Evolutionary conservation across 202 grass and related monocot species (phyloP), one percentile per base, ranked within the genome.

Genomic region (Zoysia matrella): DNA sequence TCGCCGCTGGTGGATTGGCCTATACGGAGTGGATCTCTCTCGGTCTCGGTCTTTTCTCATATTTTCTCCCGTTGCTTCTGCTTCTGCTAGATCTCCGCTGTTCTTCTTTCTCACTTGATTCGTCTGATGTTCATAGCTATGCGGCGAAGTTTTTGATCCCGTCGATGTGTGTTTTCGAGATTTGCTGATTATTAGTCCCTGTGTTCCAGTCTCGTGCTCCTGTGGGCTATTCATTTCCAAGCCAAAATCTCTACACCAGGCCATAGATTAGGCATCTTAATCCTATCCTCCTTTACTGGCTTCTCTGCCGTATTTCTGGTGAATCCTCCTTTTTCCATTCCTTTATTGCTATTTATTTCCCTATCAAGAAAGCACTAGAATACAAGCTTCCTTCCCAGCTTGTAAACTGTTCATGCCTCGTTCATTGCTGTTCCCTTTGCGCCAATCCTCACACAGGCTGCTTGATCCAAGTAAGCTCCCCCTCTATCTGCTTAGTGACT

Each of bases 311-410:
- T 65, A 52, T 82, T 71, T 73, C 11, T 75, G 41, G 51, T 57
- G 63, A 62, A 71, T 78, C 12, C 11, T 58, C 56, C 68, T 75
- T 52, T 63, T 46, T 41, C 68, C 69, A 82, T 63, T 58, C 51
- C 47, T 86, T 49, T 83, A 83, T 80, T 18, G 52, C 65, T 82
- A 81, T 83, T 85, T 82, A 84, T 90, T 84, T 92, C 80, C 72
- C 18, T 73, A 85, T 97, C 81, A 88, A 86, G 78, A 91, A 86
- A 90, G 84, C 80, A 86, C 79, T 86, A 80, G 63, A 55, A 83
- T 78, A 72, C 77, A 81, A 82, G 75, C 84, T 75, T 51, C 46
- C 70, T 51, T 86, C 64, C 49, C 3, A 74, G 63, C 80, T 90
- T 71, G 52, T 30, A 16, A 52, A 78, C 83, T 86, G 85, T 85